Base-by-base conservation (phyloP, 352 stramenopile genomes). In the Achlya hypogyna region DNA sequence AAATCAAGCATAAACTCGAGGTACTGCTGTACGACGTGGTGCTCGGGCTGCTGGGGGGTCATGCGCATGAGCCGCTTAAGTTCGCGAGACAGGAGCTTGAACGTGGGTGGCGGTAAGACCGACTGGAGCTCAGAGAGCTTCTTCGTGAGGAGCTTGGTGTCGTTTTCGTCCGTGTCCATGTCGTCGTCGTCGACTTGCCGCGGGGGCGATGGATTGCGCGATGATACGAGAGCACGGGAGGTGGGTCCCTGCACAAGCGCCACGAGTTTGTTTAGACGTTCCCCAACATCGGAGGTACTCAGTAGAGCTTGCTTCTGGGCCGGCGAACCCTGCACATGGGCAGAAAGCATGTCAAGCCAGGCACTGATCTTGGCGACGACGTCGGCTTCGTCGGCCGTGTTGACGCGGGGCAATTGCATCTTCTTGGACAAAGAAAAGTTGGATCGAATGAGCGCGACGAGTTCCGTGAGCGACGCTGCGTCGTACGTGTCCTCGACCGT, bases 11-110 rank as follows among this genome's bases (percentile, higher is more conserved):
- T 88, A 68, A 89, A 93, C 65, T 93, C 82, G 9, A 91, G 63
- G 68, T 93, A 91, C 62, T 88, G 88, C 65, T 87, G 78, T n/a
- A 90, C 71, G 35, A 91, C 85, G 3, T 80, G 77, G 56, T 87
- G 86, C 77, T 93, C 84, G 18, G 84, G 82, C 65, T 91, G 82
- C 45, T 79, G 84, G 20, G 82, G 71, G n/a, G 73, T 82, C 82
- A 93, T 90, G 53, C 74, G 72, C 72, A 88, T 89, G 5, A 93
- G 69, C n/a, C 81, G 79, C 9, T 73, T 70, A 38, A 91, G 70
- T 60, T 93, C 84, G 18, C 81, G 79, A 42, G 78, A 74, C 4
- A 73, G 79, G 14, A 89, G 75, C 23, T 89, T 86, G 5, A 78
- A 74, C 8, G 81, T 80, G 38, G 86, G 86, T 2, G 72, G 63